These are phyloP conservation scores for Plicaturopsis crispa DNA, from an alignment of 768 basidiomycete species.

Conservation along the genomic window DNA sequence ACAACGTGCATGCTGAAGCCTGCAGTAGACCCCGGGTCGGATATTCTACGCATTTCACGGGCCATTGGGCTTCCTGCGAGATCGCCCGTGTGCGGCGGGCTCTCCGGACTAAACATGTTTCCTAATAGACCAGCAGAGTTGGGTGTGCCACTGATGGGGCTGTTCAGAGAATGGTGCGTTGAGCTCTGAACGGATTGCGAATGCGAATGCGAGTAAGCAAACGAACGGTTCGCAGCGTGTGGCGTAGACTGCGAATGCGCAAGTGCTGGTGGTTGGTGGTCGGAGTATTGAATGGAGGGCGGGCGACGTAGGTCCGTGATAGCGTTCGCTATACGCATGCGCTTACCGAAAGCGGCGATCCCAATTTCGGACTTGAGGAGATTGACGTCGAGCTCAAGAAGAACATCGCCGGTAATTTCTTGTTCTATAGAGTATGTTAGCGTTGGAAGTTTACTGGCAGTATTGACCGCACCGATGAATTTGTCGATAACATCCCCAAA, in stretches of 20 bases:
- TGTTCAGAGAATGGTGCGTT: constrained; percentile 35
- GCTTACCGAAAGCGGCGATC: constrained; percentile 90
- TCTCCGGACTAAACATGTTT: constrained; percentile 17
- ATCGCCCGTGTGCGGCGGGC: constrained; percentile 14
- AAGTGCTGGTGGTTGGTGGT: constrained; percentile 29
- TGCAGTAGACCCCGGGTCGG: constrained; percentile 12
- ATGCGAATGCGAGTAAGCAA: constrained; percentile 22
- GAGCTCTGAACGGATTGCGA: constrained; percentile 26
- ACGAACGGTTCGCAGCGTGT: constrained; percentile 14
- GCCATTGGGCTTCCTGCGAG: neutral
- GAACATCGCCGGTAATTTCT: constrained; percentile 96
- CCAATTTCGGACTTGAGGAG: constrained; percentile 92
- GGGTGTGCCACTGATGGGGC: constrained; percentile 20
- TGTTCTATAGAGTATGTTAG: constrained; percentile 54
- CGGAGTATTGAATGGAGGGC: constrained; percentile 51
- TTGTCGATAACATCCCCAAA: constrained; percentile 84
- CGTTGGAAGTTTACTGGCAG: constrained; percentile 5
- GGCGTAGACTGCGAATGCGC: constrained; percentile 23
- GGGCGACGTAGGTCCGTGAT: constrained; percentile 82
- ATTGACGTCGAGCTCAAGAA: constrained; percentile 88
- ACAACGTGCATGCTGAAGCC: neutral
- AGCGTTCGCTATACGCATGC: constrained; percentile 87
- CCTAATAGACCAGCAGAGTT: constrained; percentile 16
- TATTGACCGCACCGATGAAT: constrained; percentile 56
- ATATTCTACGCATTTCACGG: constrained; percentile 1